Evolutionary conservation across 2,329 filamentous ascomycete genomes (phyloP), one percentile per base, ranked within the genome.

Genomic region (Neofusicoccum sp.): DNA sequence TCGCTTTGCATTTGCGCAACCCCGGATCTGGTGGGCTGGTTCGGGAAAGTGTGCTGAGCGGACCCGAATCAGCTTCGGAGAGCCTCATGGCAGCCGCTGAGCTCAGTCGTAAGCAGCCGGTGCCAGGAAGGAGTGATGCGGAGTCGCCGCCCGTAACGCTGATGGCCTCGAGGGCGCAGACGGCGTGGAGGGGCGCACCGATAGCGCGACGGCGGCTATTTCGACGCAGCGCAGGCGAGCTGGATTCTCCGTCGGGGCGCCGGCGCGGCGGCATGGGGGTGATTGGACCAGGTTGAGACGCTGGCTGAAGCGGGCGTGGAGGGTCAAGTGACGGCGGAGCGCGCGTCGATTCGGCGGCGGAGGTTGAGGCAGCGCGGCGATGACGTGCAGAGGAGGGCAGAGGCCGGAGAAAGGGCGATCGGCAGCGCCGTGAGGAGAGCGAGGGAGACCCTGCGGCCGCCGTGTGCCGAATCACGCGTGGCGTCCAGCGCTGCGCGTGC

Each of bases 201-300:
- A 43, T 56, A 38, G 51, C 51, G 51, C 51, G 38, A 31, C 26
- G 51, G 51, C 51, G 51, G 51, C 20, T 33, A 43, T 43, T 43
- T n/a, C n/a, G n/a, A n/a, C n/a, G n/a, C n/a, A n/a, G n/a, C n/a
- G 51, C 38, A 54, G 26, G 34, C 49, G 31, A n/a, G 12, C 16
- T 30, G 44, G 44, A 48, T 28, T 48, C 6, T 56, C 51, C 51
- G 51, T 56, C 51, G 51, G 51, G 38, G 51, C 51, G 51, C 51
- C 51, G 51, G 51, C 28, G 51, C 51, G 51, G 51, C 38, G 51
- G 51, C 14, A 56, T 31, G n/a, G 16, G 14, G 9, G 26, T 11
- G 51, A 56, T 56, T 56, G 51, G 51, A 28, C 30, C 9, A 14
- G 20, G 33, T 12, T 28, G 33, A 28, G 5, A 8, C 14, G n/a